Conservation (phyloP, 352 stramenopile genomes). For the Pythium myriotylum region DNA sequence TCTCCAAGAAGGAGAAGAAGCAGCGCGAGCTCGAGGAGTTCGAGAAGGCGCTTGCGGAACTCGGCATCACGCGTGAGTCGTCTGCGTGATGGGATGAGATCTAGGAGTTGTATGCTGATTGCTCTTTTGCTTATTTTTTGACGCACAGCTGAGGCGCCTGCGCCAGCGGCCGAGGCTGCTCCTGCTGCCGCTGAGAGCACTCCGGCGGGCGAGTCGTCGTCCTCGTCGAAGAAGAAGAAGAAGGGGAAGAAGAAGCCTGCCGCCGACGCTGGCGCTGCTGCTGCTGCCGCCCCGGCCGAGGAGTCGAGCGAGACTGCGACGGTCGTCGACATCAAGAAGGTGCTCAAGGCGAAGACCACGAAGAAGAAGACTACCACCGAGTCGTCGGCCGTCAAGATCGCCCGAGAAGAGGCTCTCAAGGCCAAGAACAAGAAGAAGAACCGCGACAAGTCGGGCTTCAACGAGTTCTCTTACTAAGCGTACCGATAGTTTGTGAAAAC, state of each 20-base stretch:
- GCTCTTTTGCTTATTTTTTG: not conserved
- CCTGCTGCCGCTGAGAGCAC: slow-evolving; percentile 7
- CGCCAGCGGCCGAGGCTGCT: slow-evolving; percentile 14
- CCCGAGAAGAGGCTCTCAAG: slow-evolving; percentile 69
- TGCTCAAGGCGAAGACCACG: slow-evolving; percentile 76
- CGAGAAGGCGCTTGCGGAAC: slow-evolving; percentile 60
- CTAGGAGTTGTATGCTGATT: not conserved
- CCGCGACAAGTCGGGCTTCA: slow-evolving; percentile 73
- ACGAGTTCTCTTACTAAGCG: slow-evolving; percentile 80
- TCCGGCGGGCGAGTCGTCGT: slow-evolving; percentile 17
- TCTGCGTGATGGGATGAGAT: not conserved
- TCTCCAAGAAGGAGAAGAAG: slow-evolving; percentile 87
- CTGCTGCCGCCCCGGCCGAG: slow-evolving; percentile 7
- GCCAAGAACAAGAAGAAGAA: slow-evolving; percentile 73
- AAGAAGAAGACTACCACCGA: slow-evolving; percentile 74
- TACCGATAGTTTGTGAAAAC: not conserved
- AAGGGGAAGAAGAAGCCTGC: slow-evolving; percentile 45
- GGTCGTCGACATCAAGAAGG: slow-evolving; percentile 72
- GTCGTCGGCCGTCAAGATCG: slow-evolving; percentile 61
- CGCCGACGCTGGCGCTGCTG: slow-evolving; percentile 27
- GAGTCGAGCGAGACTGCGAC: slow-evolving; percentile 20
- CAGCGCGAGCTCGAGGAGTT: slow-evolving; percentile 77
- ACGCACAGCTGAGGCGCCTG: slow-evolving; percentile 10
- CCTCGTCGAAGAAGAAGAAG: slow-evolving; percentile 44
- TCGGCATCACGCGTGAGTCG: slow-evolving; percentile 61